phyloP scores from a whole-genome alignment of 106 monocot genomes.

The Hemerocallis citrina region DNA sequence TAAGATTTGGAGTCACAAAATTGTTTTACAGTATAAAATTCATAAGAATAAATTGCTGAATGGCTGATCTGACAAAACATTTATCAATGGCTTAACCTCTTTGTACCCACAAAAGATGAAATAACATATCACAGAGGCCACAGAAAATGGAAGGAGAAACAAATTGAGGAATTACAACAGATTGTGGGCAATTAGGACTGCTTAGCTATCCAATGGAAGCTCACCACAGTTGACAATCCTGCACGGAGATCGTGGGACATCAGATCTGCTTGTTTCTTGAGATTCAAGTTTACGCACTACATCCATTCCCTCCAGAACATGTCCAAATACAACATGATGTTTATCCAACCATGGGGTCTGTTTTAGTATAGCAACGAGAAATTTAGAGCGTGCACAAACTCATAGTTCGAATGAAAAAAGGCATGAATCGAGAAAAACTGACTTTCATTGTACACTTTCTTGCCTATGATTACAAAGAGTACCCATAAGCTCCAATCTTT shows the following conservation, averaged over 20 bases:
- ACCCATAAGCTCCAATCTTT: neutral
- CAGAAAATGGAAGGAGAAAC: too few relatives aligned
- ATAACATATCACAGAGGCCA: too few relatives aligned
- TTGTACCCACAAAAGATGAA: too few relatives aligned
- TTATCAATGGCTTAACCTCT: too few relatives aligned
- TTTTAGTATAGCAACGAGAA: slow-evolving; percentile 7
- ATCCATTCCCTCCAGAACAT: slow-evolving; percentile 81
- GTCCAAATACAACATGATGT: slow-evolving; percentile 78
- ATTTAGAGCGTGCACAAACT: neutral
- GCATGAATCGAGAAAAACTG: neutral
- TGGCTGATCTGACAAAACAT: too few relatives aligned
- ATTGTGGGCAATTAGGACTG: neutral
- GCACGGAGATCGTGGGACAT: slow-evolving; percentile 55
- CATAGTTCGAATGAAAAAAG: neutral
- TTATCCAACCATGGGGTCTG: slow-evolving; percentile 91
- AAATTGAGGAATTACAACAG: too few relatives aligned
- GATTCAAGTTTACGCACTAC: slow-evolving; percentile 61
- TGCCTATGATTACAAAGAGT: neutral
- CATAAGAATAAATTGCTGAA: too few relatives aligned
- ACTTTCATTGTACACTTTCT: neutral
- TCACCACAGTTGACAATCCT: slow-evolving; percentile 76
- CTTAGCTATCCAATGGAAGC: slow-evolving; percentile 39
- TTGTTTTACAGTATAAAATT: too few relatives aligned
- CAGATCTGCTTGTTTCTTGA: slow-evolving; percentile 68
- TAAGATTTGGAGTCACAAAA: too few relatives aligned